These are phyloP conservation scores for Solanum pennellii DNA, from an alignment of 257 asterid species.

Conservation along the genomic window DNA sequence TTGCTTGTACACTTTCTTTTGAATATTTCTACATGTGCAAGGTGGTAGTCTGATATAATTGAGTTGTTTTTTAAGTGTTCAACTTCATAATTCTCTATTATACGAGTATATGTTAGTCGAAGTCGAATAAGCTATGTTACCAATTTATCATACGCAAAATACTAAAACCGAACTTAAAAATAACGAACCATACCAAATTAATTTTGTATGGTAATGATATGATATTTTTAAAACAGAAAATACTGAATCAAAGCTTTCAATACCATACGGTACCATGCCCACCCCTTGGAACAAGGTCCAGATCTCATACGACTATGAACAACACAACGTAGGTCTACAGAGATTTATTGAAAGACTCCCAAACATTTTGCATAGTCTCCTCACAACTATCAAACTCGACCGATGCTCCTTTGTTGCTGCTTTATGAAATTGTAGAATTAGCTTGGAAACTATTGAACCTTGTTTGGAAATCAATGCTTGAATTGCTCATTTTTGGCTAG, in stretches of 20 bases:
- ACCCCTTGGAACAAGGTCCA: background rate
- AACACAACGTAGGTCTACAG: background rate
- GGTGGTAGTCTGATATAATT: background rate
- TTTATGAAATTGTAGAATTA: background rate
- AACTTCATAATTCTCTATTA: background rate
- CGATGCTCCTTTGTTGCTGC: background rate
- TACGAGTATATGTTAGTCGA: background rate
- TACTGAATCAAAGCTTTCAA: background rate
- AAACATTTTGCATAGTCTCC: background rate
- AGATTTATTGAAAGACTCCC: background rate
- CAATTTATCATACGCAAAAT: background rate
- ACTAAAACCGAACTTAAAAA: background rate
- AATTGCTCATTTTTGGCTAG: background rate
- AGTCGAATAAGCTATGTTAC: background rate
- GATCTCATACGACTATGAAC: background rate
- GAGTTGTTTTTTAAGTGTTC: background rate
- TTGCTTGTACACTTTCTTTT: background rate
- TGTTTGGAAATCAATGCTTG: background rate
- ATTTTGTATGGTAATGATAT: background rate
- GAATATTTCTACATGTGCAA: background rate
- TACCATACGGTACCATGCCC: background rate
- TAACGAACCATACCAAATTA: background rate
- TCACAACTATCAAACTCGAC: background rate
- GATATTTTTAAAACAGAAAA: background rate
- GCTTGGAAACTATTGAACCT: background rate